phyloP scores from a whole-genome alignment of 78 protist genomes.

The Dictyostelium intermedium region DNA sequence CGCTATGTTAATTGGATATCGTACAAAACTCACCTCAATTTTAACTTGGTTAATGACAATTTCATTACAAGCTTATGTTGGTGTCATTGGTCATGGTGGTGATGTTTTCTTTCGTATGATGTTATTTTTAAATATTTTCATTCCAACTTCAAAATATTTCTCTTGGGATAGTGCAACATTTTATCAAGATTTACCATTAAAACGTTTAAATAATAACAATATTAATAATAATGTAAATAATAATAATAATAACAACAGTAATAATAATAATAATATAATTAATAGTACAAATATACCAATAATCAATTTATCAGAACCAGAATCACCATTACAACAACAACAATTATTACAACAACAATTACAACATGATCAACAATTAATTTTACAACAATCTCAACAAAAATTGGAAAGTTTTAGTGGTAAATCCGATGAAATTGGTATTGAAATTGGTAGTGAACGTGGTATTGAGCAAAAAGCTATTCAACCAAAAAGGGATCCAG shows the following conservation, averaged over 20 bases:
- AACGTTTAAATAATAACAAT: neutral
- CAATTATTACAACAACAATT: neutral
- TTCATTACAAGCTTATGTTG: constrained; percentile 49
- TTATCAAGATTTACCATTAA: neutral
- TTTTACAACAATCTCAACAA: neutral
- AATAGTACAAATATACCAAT: neutral
- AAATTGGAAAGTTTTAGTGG: neutral
- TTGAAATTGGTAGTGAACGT: constrained; percentile 1
- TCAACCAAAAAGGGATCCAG: neutral
- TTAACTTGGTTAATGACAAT: constrained; percentile 42
- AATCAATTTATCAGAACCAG: neutral
- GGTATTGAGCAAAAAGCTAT: neutral
- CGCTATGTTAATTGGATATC: constrained; percentile 54
- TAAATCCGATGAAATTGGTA: neutral
- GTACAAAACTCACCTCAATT: constrained; percentile 14
- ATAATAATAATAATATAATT: neutral
- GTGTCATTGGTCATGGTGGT: constrained; percentile 72
- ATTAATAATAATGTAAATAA: neutral
- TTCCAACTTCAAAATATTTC: constrained; percentile 23
- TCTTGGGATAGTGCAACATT: constrained; percentile 26
- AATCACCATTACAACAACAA: constrained; percentile 26
- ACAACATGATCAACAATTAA: neutral
- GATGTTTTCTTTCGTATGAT: constrained; percentile 70
- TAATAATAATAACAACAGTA: neutral
- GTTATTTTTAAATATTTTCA: constrained; percentile 56